Evolutionary conservation across 2,329 filamentous ascomycete species (phyloP).

Genomic region (Metarhizium sp.): DNA sequence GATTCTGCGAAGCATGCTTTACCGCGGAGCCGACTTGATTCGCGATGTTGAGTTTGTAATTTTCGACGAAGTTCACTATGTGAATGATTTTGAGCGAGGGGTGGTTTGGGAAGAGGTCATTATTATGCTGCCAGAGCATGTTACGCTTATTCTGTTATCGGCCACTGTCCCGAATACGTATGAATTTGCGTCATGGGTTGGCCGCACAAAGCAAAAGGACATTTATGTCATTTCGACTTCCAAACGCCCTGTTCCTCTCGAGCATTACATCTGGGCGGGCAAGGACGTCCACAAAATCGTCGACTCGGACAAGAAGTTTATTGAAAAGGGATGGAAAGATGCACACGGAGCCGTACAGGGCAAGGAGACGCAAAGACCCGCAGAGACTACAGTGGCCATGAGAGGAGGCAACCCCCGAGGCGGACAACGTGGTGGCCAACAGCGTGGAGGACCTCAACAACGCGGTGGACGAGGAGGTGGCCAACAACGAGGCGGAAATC

Average conservation of each 20-base stretch:
- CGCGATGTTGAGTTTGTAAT: slow-evolving; percentile 98
- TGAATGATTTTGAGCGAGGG: slow-evolving; percentile 90
- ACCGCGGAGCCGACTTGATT: slow-evolving; percentile 89
- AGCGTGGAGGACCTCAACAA: slow-evolving; percentile 34
- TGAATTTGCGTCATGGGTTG: slow-evolving; percentile 97
- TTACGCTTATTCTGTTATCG: slow-evolving; percentile 88
- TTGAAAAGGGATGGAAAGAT: slow-evolving; percentile 91
- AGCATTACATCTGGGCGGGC: slow-evolving; percentile 93
- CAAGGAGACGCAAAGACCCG: slow-evolving; percentile 61
- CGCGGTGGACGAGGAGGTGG: slow-evolving; percentile 26
- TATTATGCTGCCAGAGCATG: slow-evolving; percentile 97
- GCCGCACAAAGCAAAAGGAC: slow-evolving; percentile 94
- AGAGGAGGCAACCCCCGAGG: slow-evolving; percentile 29
- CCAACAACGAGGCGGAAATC: slow-evolving; percentile 38
- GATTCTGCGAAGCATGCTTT: slow-evolving; percentile 96
- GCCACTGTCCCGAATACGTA: slow-evolving; percentile 96
- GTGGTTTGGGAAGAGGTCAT: slow-evolving; percentile 99
- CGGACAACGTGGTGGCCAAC: slow-evolving; percentile 29
- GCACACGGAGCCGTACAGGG: slow-evolving; percentile 76
- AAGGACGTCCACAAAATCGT: slow-evolving; percentile 94
- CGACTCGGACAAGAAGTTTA: slow-evolving; percentile 80
- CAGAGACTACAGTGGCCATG: slow-evolving; percentile 22
- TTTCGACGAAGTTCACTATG: slow-evolving; percentile 98
- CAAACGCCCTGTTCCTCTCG: slow-evolving; percentile 87
- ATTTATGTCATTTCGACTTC: slow-evolving; percentile 98